Evolutionary conservation across 257 asterid genomes (phyloP), one percentile per base, ranked within the genome.

Genomic region (Hygrophila difformis): DNA sequence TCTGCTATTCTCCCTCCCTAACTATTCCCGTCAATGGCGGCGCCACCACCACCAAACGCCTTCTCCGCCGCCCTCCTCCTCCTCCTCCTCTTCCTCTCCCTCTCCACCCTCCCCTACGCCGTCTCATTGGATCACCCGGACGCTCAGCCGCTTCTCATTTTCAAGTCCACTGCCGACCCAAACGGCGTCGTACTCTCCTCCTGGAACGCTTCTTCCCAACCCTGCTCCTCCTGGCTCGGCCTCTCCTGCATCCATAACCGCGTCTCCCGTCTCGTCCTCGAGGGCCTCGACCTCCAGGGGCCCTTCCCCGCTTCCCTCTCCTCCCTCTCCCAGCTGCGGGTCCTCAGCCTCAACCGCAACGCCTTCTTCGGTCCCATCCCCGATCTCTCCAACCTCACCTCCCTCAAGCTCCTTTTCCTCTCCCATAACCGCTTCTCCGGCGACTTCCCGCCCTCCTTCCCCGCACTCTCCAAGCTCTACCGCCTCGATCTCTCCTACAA

Each of bases 401-500:
- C 57, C 0, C 68, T 89, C 0, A 82, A 74, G 36, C 77, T 82
- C 5, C 57, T 89, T 14, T 89, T 77, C 56, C 34, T 89, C n/a
- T 75, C 91, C 0, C 64, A 79, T 40, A 89, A 89, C 61, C 43
- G 44, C 1, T 67, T 89, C 59, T 75, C 88, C 49, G 96, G 98
- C 15, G 69, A 44, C 6, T 62, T 89, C 6, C 84, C 88, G 20
- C 21, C 31, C 21, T 64, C 85, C 0, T 9, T 82, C 2, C 14
- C 66, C 10, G 64, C 73, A 1, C 76, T 71, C 6, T 12, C 61
- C 5, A 64, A 64, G 24, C 69, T 89, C 15, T 79, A 73, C 70
- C 74, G 96, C 0, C 91, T 89, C 37, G 96, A 89, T 71, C 75
- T 89, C 36, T 82, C 96, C 2, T 51, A 57, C 61, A 89, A 89